Base-by-base conservation (phyloP, 2,329 filamentous ascomycete species). In the Colletotrichum abscissum region DNA sequence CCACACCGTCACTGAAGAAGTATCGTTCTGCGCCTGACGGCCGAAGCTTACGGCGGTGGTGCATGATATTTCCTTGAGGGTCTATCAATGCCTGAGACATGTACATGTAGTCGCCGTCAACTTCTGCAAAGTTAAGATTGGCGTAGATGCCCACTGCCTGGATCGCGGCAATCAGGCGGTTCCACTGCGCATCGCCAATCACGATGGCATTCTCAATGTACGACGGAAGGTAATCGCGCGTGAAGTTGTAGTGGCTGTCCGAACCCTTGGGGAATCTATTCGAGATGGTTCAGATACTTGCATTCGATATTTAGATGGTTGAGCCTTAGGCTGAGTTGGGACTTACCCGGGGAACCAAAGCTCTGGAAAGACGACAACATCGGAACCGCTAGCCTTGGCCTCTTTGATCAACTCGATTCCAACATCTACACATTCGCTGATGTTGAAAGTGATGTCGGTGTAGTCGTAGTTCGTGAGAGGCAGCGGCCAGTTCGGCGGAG, bases 21-120 rank as follows among this genome's bases (percentile, higher is more conserved):
- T 84, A 85, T 0, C 86, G 82, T 76, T 89, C 87, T 80, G 88
- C 84, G 64, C 89, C 86, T 0, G 86, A 88, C 0, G 87, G 84
- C 75, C 89, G 88, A 73, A 89, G 80, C 79, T 89, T 89, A 26
- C 85, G 82, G 2, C 86, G 83, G 52, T 83, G 79, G 5, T 81
- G 76, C 7, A 81, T 62, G 6, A 88, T 52, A 19, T 84, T 79
- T 0, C 86, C 86, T 33, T 81, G 75, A 0, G 81, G 77, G 1
- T 78, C 81, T 65, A 88, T 84, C 12, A 88, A 80, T 3, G 81
- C 81, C 74, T 88, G 86, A 0, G 85, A 78, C 38, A 88, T 85
- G 79, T 87, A 88, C 7, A 87, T 75, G 6, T 80, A 82, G 38
- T 82, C 72, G 1, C 78, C 78, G 4, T 78, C 77, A 38, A 77